Base-by-base conservation (phyloP, 257 asterid genomes). In the Nicotiana knightiana region DNA sequence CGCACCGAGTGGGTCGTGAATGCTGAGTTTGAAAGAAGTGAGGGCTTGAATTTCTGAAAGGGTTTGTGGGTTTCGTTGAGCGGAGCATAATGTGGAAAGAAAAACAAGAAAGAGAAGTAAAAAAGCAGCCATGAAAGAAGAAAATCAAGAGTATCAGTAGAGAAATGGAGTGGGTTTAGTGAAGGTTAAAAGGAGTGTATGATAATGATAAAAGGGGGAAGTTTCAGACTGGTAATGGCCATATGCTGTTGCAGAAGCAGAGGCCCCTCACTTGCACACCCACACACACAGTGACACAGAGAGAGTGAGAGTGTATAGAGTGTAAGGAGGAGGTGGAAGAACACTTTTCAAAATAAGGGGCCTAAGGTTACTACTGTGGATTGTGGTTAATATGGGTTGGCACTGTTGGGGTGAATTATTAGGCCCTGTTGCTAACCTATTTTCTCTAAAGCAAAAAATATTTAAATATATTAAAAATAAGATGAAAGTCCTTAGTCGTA, bases 1-100 rank as follows among this genome's bases (percentile, higher is more conserved):
- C 15, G 85, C 88, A 32, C 86, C 88, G 18, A 89, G 87, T 10
- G 97, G 97, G 89, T 92, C 97, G 13, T 70, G 83, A 12, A 92
- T 83, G 80, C 82, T 67, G 59, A 66, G 85, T 85, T 87, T 92
- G 18, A 92, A 82, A n/a, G 91, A 85, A 35, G 81, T 81, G 10
- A 92, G 83, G 1, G 93, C 89, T 76, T 85, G 90, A 86, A 91
- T 88, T 88, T 92, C 96, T 18, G 83, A 87, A 46, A 53, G 83
- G 30, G 81, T 83, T 35, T 84, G 88, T 61, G 86, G 82, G 48
- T 57, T 43, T 79, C 32, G 65, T n/a, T 75, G 83, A 73, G 87
- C 88, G 15, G 87, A 43, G 64, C 80, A 71, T 21, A 39, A 58
- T 35, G 67, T 48, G 51, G 83, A 46, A 32, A 85, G 35, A 65